These are phyloP conservation scores for Meyerozyma sp. DNA, from an alignment of 1,139 yeast genomes.

Conservation along the genomic window DNA sequence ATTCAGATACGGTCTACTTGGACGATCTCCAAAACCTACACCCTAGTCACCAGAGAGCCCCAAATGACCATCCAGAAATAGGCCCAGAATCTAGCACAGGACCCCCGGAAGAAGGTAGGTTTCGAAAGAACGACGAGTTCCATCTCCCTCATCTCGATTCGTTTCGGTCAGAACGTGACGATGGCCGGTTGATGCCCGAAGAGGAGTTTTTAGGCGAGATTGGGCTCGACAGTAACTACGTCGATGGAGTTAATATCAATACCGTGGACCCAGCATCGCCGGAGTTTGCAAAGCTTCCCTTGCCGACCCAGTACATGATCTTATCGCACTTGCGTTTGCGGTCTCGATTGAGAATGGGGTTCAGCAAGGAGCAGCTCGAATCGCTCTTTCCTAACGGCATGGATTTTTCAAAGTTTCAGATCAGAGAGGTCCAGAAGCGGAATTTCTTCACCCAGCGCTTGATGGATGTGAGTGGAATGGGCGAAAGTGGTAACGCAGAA, in stretches of 20 bases:
- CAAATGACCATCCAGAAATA: slow-evolving; percentile 4
- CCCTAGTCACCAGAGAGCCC: slow-evolving; percentile 9
- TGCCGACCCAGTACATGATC: slow-evolving; percentile 83
- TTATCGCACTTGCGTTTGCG: slow-evolving; percentile 75
- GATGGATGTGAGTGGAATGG: slow-evolving; percentile 82
- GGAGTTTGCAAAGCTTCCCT: slow-evolving; percentile 62
- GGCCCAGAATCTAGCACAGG: slow-evolving; percentile 4
- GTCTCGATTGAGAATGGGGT: slow-evolving; percentile 93
- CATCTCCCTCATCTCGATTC: slow-evolving; percentile 65
- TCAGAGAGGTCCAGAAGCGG: slow-evolving; percentile 86
- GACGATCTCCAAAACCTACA: slow-evolving; percentile 37
- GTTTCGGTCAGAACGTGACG: slow-evolving; percentile 39
- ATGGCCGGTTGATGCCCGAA: slow-evolving; percentile 69
- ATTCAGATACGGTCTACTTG: slow-evolving; percentile 25
- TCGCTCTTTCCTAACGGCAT: slow-evolving; percentile 74
- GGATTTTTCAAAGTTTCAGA: slow-evolving; percentile 91
- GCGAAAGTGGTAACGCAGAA: slow-evolving; percentile 46
- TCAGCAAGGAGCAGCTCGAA: slow-evolving; percentile 79
- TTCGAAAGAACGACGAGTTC: slow-evolving; percentile 61
- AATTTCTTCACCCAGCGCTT: slow-evolving; percentile 84
- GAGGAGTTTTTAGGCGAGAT: slow-evolving; percentile 59
- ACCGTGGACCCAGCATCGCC: slow-evolving; percentile 64
- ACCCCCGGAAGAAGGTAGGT: not conserved
- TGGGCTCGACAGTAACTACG: slow-evolving; percentile 55
- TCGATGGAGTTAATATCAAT: slow-evolving; percentile 68